Evolutionary conservation across 306 rosid species (phyloP).

Genomic region (Quercus mongolica): DNA sequence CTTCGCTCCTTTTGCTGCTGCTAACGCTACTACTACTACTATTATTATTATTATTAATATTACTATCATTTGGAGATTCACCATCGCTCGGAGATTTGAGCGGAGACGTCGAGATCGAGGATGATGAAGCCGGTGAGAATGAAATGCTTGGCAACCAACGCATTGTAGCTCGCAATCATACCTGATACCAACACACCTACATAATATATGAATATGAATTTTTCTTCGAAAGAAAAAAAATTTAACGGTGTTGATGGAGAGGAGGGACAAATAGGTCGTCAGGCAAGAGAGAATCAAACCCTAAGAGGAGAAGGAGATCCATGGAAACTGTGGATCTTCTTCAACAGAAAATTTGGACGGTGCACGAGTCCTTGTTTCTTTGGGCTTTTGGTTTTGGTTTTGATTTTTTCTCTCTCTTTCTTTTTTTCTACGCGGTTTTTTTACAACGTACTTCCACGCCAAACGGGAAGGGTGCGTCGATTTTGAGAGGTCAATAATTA

Average conservation of each 20-base stretch:
- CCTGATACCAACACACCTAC: not conserved
- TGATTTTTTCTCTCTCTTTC: not conserved
- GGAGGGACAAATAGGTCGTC: not conserved
- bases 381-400: not conserved
- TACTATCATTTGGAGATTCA: not conserved
- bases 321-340: constrained; percentile 2
- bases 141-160: constrained; percentile 67
- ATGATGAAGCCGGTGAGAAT: constrained; percentile 20
- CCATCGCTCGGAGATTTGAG: not conserved
- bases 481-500: constrained; percentile 24
- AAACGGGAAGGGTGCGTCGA: constrained; percentile 15
- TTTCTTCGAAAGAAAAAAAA: not conserved
- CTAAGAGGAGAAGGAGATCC: constrained; percentile 11
- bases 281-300: not conserved
- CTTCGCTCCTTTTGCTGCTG: not conserved
- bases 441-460: constrained; percentile 30
- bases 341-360: not conserved
- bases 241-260: not conserved
- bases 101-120: constrained; percentile 21
- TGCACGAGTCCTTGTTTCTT: not conserved
- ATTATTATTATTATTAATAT: no score
- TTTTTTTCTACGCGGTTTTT: constrained; percentile 14
- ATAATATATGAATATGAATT: not conserved
- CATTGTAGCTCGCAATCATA: constrained; percentile 25
- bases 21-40: no score